Conservation (phyloP, 768 basidiomycete genomes). For the Suillus sp. region DNA sequence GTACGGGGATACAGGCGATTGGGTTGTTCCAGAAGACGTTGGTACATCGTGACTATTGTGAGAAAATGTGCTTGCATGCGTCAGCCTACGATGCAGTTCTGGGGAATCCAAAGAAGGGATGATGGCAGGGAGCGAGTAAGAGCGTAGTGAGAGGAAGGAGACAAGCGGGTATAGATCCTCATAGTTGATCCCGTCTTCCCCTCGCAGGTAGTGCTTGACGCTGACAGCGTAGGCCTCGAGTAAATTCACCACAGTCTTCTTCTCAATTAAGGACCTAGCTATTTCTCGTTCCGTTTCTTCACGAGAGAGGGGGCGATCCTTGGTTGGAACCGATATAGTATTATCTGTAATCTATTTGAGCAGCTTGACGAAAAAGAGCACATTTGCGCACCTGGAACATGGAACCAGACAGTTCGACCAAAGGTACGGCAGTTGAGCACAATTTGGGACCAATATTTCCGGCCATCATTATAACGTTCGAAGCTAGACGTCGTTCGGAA, state of each 20-base stretch:
- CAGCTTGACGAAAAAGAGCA: not conserved
- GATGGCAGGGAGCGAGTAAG: conserved; percentile 55
- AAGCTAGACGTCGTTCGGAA: conserved; percentile 73
- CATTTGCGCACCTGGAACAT: conserved; percentile 54
- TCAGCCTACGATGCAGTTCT: not conserved
- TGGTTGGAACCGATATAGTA: conserved; percentile 22
- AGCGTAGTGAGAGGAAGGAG: conserved; percentile 60
- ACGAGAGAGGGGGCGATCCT: conserved; percentile 14
- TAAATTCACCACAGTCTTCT: conserved; percentile 69
- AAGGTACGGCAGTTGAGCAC: conserved; percentile 54
- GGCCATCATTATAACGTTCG: conserved; percentile 73
- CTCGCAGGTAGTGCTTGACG: conserved; percentile 69
- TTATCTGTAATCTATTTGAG: conserved; percentile 21
- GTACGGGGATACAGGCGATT: not conserved
- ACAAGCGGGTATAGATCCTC: conserved; percentile 64
- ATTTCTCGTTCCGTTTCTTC: conserved; percentile 36
- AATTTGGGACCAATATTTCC: conserved; percentile 65
- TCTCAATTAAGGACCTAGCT: conserved; percentile 57
- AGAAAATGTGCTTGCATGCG: not conserved
- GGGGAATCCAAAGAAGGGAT: conserved; percentile 33
- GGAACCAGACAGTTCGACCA: conserved; percentile 67
- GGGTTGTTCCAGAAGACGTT: not conserved
- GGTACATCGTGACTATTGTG: not conserved
- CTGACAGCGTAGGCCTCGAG: conserved; percentile 68
- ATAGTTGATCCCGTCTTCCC: conserved; percentile 42